These are phyloP conservation scores for Lanmaoa rubissima DNA, from an alignment of 768 basidiomycete genomes.

Conservation along the genomic window DNA sequence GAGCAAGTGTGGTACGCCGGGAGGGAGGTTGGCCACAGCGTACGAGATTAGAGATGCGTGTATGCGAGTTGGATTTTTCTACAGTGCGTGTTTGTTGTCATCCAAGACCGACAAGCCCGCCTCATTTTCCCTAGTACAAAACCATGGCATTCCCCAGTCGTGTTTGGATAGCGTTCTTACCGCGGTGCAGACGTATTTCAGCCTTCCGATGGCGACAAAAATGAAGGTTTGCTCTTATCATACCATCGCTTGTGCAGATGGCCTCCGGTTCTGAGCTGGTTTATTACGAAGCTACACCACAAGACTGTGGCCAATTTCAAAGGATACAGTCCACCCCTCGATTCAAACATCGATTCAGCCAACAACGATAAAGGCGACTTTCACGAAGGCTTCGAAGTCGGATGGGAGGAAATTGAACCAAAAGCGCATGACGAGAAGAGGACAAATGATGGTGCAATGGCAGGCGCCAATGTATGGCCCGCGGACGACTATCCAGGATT, in stretches of 20 bases:
- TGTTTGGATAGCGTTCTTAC: conserved; percentile 46
- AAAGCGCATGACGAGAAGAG: conserved; percentile 27
- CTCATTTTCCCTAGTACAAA: conserved; percentile 50
- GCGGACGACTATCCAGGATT: conserved; percentile 56
- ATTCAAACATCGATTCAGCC: conserved; percentile 68
- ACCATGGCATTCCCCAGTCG: conserved; percentile 67
- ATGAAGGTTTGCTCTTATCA: conserved; percentile 47
- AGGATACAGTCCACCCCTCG: conserved; percentile 68
- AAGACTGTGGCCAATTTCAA: conserved; percentile 69
- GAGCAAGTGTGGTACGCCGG: conserved; percentile 15
- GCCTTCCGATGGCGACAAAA: conserved; percentile 59
- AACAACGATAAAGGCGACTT: conserved; percentile 74
- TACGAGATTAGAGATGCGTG: conserved; percentile 69
- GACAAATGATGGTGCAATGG: conserved; percentile 54
- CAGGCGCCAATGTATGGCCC: conserved; percentile 81
- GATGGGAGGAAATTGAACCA: conserved; percentile 55
- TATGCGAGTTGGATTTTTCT: conserved; percentile 83
- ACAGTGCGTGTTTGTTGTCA: conserved; percentile 44
- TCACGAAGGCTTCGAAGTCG: conserved; percentile 89
- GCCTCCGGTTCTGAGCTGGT: not conserved
- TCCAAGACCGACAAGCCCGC: not conserved
- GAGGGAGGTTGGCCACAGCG: conserved; percentile 47
- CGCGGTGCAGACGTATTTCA: conserved; percentile 63
- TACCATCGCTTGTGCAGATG: not conserved
- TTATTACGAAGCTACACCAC: conserved; percentile 56